phyloP scores from a whole-genome alignment of 1,284 basidiomycete species.

The Fomes fomentarius region DNA sequence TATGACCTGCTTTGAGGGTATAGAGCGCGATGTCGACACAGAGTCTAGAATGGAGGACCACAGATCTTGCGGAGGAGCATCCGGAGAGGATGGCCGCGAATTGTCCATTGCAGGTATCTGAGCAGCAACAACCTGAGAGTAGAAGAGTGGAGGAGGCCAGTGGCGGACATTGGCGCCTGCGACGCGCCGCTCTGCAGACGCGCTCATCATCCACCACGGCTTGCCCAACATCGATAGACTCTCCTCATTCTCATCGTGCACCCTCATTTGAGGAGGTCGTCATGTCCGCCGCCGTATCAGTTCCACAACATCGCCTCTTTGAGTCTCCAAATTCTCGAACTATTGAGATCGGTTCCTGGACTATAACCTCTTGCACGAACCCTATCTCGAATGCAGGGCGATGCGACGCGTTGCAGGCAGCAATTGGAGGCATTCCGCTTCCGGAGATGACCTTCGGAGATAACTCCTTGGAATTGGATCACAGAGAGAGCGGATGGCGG shows the following conservation, averaged over 20 bases:
- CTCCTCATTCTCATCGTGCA: background rate
- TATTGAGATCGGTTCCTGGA: conserved; percentile 69
- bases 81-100: conserved; percentile 66
- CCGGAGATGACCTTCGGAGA: conserved; percentile 98
- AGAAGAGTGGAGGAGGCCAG: background rate
- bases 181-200: conserved; percentile 23
- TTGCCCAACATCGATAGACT: background rate
- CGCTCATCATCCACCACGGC: conserved; percentile 16
- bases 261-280: conserved; percentile 28
- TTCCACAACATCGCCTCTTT: conserved; percentile 64
- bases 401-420: conserved; percentile 67
- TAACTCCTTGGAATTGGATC: conserved; percentile 75
- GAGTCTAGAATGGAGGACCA: conserved; percentile 93
- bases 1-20: conserved; percentile 84
- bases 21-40: conserved; percentile 83
- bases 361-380: conserved; percentile 64
- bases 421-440: conserved; percentile 71
- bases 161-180: conserved; percentile 21
- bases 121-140: background rate
- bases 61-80: conserved; percentile 76
- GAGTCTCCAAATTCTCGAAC: conserved; percentile 69
- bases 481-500: conserved; percentile 62
- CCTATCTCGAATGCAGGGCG: conserved; percentile 80
- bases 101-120: conserved; percentile 38
- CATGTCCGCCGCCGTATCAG: conserved; percentile 45